phyloP scores from a whole-genome alignment of 148 eudicot species.

The Rhododendron ferrugineum region DNA sequence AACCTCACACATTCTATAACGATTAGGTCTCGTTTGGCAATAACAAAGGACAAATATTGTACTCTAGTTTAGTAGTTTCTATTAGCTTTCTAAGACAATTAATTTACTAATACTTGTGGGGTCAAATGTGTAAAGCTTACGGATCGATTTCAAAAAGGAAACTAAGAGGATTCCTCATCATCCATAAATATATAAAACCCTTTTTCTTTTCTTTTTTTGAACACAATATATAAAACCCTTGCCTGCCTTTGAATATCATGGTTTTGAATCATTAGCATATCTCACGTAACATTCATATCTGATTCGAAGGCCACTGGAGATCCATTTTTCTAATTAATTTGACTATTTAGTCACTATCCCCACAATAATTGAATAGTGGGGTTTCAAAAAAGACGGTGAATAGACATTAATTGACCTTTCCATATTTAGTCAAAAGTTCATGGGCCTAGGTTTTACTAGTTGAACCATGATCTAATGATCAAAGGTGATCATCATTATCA shows the following conservation, averaged over 20 bases:
- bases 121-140: not conserved
- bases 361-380: conserved; percentile 5
- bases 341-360: not conserved
- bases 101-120: not conserved
- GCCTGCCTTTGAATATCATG: not conserved
- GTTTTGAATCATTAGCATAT: not conserved
- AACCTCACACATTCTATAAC: too few relatives aligned
- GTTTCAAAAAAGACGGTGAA: not conserved
- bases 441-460: conserved; percentile 3
- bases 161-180: not conserved
- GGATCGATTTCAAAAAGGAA: not conserved
- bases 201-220: too few relatives aligned
- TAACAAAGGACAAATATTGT: too few relatives aligned
- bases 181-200: too few relatives aligned
- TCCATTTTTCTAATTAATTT: not conserved
- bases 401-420: not conserved
- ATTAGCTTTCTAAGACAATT: too few relatives aligned
- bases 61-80: too few relatives aligned
- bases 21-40: not conserved
- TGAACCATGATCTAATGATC: not conserved
- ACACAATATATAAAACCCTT: too few relatives aligned
- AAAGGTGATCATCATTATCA: not conserved
- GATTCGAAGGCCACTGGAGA: not conserved
- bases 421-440: conserved; percentile 3
- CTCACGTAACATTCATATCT: not conserved